These are phyloP conservation scores for Sodiomyces alkalinus DNA, from an alignment of 2,329 filamentous ascomycete species.

Conservation along the genomic window DNA sequence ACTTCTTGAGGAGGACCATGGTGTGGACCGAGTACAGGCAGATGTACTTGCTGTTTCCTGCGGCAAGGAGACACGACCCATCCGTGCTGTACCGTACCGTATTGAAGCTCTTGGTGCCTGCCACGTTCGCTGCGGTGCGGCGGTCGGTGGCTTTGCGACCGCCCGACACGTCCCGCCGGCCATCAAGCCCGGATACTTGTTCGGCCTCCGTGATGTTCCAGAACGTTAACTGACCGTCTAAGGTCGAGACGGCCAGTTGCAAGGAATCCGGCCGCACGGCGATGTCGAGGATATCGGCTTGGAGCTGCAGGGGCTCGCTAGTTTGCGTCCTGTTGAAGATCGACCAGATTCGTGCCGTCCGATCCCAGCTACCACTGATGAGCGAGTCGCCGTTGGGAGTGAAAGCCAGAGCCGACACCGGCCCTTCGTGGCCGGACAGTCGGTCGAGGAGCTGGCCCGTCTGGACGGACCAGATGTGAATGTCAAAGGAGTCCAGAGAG, in stretches of 20 bases:
- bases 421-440: constrained; percentile 83
- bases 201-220: constrained; percentile 84
- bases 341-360: constrained; percentile 88
- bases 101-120: constrained; percentile 80
- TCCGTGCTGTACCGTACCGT: constrained; percentile 85
- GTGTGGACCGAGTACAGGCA: constrained; percentile 92
- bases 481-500: constrained; percentile 89
- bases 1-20: constrained; percentile 85
- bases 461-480: constrained; percentile 97
- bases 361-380: constrained; percentile 91
- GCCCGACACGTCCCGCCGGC: constrained; percentile 80
- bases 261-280: constrained; percentile 80
- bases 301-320: constrained; percentile 81
- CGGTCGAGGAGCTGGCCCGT: constrained; percentile 89
- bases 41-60: constrained; percentile 96
- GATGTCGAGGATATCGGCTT: constrained; percentile 78
- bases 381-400: constrained; percentile 72
- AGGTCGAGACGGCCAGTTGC: constrained; percentile 79
- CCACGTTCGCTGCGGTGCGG: constrained; percentile 76
- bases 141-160: constrained; percentile 81
- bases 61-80: constrained; percentile 77
- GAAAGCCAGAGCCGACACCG: constrained; percentile 78
- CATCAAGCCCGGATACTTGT: constrained; percentile 76
- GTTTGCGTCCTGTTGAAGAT: constrained; percentile 91
- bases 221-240: constrained; percentile 89